Conservation (phyloP, 2,329 filamentous ascomycete species). For the Ramularia collo-cygni region DNA sequence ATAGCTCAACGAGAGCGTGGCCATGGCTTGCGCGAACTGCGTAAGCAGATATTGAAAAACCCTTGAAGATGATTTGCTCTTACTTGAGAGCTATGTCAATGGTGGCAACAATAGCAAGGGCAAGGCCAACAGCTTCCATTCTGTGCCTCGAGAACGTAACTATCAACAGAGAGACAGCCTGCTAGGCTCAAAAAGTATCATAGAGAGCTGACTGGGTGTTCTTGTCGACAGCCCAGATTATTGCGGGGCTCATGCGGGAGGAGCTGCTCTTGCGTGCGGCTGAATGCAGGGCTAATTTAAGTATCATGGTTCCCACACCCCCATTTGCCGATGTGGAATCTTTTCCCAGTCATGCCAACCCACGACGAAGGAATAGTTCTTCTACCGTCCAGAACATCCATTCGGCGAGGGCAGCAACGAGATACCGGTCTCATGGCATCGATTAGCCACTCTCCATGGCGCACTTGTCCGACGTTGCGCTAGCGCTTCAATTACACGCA, state of each 20-base stretch:
- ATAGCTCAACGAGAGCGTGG: conserved; percentile 3
- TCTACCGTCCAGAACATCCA: no score
- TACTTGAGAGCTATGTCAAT: background rate
- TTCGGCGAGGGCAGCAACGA: conserved; percentile 4
- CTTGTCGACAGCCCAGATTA: background rate
- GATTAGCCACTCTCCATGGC: no score
- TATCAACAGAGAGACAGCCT: background rate
- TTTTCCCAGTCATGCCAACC: no score
- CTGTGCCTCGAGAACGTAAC: background rate
- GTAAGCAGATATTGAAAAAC: background rate
- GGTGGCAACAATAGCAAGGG: conserved; percentile 1
- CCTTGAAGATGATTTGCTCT: background rate
- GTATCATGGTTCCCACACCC: conserved; percentile 1
- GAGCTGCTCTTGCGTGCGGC: background rate
- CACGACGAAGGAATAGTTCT: no score
- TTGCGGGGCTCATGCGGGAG: no score
- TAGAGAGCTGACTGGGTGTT: background rate
- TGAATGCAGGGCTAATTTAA: conserved; percentile 1
- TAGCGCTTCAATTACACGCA: conserved; percentile 3
- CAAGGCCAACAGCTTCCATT: conserved; percentile 1
- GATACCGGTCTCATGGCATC: no score
- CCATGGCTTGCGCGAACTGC: background rate
- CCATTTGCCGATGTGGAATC: no score
- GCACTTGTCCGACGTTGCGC: no score
- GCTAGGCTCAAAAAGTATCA: background rate